phyloP scores from a whole-genome alignment of 148 eudicot genomes.

The Nepenthes gracilis region DNA sequence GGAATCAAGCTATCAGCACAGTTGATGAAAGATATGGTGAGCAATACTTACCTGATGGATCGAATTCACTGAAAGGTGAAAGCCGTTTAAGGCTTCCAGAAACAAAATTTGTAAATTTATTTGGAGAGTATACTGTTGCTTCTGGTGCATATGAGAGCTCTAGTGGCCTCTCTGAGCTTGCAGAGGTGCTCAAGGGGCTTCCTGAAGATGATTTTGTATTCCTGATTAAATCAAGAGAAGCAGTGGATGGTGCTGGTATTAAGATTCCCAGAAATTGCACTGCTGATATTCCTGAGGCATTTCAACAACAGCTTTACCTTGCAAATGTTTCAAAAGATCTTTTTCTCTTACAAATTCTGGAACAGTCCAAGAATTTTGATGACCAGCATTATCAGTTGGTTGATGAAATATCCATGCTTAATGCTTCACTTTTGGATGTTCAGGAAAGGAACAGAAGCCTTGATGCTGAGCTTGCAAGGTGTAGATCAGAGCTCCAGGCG shows the following conservation, averaged over 20 bases:
- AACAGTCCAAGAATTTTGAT: constrained; percentile 24
- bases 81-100: constrained; percentile 4
- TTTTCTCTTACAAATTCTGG: constrained; percentile 34
- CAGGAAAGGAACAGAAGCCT: constrained; percentile 37
- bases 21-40: constrained; percentile 7
- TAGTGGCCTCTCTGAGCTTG: constrained; percentile 39
- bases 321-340: constrained; percentile 42
- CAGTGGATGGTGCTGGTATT: constrained; percentile 12
- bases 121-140: constrained; percentile 10
- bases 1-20: constrained; percentile 9
- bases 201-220: constrained; percentile 45
- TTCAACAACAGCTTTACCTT: constrained; percentile 58
- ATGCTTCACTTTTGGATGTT: constrained; percentile 29
- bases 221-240: constrained; percentile 34
- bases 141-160: constrained; percentile 19
- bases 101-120: constrained; percentile 8
- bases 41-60: constrained; percentile 1
- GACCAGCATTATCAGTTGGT: constrained; percentile 16
- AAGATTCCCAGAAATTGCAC: constrained; percentile 8
- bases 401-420: constrained; percentile 27
- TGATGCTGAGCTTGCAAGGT: constrained; percentile 43
- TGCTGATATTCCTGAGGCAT: constrained; percentile 24
- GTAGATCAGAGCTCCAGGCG: constrained; percentile 49
- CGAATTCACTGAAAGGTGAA: constrained; percentile 6
- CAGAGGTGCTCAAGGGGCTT: constrained; percentile 35